These are phyloP conservation scores for Ajuga reptans DNA, from an alignment of 305 asterid genomes.

Conservation along the genomic window DNA sequence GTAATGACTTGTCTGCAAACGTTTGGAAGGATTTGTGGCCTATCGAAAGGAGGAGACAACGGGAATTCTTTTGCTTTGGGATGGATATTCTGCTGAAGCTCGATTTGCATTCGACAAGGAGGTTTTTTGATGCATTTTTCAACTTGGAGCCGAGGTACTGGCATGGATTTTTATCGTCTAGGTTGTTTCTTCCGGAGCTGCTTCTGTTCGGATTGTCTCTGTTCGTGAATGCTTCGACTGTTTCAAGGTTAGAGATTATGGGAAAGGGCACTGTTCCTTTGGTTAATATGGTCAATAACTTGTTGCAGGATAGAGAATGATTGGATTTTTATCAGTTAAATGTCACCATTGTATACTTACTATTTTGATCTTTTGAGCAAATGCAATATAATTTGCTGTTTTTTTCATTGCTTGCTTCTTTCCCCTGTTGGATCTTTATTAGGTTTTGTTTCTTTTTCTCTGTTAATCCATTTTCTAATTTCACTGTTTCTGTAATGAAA, in stretches of 20 bases:
- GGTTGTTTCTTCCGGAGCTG: slow-evolving; percentile 81
- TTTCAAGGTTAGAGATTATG: slow-evolving; percentile 86
- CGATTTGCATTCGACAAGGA: slow-evolving; percentile 69
- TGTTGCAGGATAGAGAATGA: slow-evolving; percentile 59
- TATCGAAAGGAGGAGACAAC: slow-evolving; percentile 84
- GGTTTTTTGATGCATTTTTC: slow-evolving; percentile 81
- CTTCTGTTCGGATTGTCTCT: slow-evolving; percentile 68
- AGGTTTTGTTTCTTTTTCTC: background rate
- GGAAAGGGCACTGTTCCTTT: slow-evolving; percentile 80
- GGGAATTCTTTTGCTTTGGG: slow-evolving; percentile 94
- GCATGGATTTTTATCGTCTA: slow-evolving; percentile 93
- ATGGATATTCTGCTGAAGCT: slow-evolving; percentile 89
- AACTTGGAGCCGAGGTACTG: slow-evolving; percentile 87
- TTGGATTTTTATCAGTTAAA: background rate
- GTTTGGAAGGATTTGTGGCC: slow-evolving; percentile 99
- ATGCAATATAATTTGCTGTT: slow-evolving; percentile 22
- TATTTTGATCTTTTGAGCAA: slow-evolving; percentile 16
- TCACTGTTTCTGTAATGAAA: background rate
- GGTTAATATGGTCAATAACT: slow-evolving; percentile 69
- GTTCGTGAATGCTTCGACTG: slow-evolving; percentile 59
- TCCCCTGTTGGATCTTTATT: too few species aligned
- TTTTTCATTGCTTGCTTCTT: background rate
- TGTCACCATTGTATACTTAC: slow-evolving; percentile 13
- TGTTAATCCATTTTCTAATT: background rate
- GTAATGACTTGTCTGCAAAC: slow-evolving; percentile 49